phyloP scores from a whole-genome alignment of 495 filamentous ascomycete genomes.

The Delitschia confertaspora region DNA sequence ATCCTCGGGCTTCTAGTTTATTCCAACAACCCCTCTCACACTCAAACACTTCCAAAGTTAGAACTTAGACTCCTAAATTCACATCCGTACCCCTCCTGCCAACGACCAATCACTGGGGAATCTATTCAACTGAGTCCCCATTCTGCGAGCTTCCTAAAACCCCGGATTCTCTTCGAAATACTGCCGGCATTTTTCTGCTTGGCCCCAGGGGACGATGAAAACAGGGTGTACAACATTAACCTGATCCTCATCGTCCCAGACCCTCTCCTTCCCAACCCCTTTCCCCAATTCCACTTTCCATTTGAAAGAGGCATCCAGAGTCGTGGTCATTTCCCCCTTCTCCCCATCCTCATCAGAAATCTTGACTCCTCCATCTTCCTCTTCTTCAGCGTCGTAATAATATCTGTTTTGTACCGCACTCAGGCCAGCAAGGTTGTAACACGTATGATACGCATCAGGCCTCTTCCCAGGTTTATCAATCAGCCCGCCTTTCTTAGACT shows the following conservation, averaged over 20 bases:
- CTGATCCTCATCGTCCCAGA: conserved; percentile 44
- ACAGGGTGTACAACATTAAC: conserved; percentile 65
- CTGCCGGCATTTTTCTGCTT: conserved; percentile 51
- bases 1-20: too few relatives aligned
- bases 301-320: conserved; percentile 43
- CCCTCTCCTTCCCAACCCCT: conserved; percentile 47
- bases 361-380: conserved; percentile 37
- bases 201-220: conserved; percentile 69
- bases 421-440: conserved; percentile 80
- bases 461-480: conserved; percentile 91
- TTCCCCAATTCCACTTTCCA: conserved; percentile 53
- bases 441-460: conserved; percentile 84
- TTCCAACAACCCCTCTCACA: too few relatives aligned
- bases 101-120: too few relatives aligned
- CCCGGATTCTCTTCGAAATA: conserved; percentile 53
- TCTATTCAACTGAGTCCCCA: background rate
- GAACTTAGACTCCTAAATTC: too few relatives aligned
- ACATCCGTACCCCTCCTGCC: too few relatives aligned
- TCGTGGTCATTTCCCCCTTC: conserved; percentile 40
- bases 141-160: conserved; percentile 34
- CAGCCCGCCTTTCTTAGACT: conserved; percentile 68
- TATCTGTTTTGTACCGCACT: conserved; percentile 72
- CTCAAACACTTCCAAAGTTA: too few relatives aligned
- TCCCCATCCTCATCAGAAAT: conserved; percentile 30
- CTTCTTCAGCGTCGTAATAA: conserved; percentile 47